Conservation (phyloP, 768 basidiomycete genomes). For the Saitozyma sp. region DNA sequence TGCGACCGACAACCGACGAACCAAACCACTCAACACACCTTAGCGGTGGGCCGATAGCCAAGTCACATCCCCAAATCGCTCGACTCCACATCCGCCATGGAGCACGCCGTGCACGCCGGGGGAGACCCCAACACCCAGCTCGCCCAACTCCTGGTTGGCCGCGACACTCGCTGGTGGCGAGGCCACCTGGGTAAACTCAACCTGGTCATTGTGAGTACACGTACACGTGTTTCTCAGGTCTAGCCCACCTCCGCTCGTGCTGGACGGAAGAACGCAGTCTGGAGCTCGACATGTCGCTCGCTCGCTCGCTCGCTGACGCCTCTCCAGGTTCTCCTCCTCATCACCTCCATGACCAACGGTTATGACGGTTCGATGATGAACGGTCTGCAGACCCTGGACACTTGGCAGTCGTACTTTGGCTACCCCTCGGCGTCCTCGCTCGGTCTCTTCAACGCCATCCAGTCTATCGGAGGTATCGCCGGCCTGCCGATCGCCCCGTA, state of each 20-base stretch:
- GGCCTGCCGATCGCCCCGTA: conserved; percentile 49
- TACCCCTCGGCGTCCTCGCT: conserved; percentile 8
- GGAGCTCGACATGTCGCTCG: too few species aligned
- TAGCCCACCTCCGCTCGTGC: too few species aligned
- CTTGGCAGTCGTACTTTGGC: conserved; percentile 21
- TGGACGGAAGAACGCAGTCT: too few species aligned
- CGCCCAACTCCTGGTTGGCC: conserved; percentile 14
- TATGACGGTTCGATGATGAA: conserved; percentile 52
- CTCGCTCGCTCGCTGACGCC: background rate
- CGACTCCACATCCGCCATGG: too few species aligned
- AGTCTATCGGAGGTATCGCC: conserved; percentile 18
- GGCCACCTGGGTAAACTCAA: conserved; percentile 29
- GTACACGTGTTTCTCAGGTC: too few species aligned
- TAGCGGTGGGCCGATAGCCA: too few species aligned
- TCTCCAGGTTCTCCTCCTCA: conserved; percentile 58
- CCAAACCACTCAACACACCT: too few species aligned
- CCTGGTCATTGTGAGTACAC: conserved; percentile 14
- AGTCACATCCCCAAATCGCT: too few species aligned
- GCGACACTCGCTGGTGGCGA: conserved; percentile 36
- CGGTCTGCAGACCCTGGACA: conserved; percentile 17
- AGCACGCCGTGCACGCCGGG: too few species aligned
- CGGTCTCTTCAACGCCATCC: conserved; percentile 26
- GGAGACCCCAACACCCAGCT: background rate
- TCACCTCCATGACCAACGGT: conserved; percentile 68
- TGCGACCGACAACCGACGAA: too few species aligned